These are phyloP conservation scores for Exophiala mesophila DNA, from an alignment of 2,329 filamentous ascomycete genomes.

Conservation along the genomic window DNA sequence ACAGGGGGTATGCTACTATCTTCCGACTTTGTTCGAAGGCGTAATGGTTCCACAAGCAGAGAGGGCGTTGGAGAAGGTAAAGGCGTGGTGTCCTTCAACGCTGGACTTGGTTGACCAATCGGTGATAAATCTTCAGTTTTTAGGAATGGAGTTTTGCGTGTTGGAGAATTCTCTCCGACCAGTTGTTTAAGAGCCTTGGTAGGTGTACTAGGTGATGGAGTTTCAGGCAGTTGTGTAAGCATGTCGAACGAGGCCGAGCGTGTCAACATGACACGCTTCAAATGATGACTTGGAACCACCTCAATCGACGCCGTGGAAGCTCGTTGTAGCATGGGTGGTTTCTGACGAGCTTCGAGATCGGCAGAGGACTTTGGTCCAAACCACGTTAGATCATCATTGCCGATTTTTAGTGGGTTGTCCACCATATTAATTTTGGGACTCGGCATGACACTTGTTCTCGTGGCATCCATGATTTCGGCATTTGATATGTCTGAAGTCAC, in stretches of 20 bases:
- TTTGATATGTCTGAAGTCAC: constrained; percentile 26
- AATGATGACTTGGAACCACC: constrained; percentile 24
- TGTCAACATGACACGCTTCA: constrained; percentile 21
- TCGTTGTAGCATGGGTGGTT: constrained; percentile 23
- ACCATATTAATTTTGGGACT: constrained; percentile 26
- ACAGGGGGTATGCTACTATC: not conserved
- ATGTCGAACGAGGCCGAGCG: constrained; percentile 23
- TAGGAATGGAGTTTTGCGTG: constrained; percentile 19
- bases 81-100: constrained; percentile 10
- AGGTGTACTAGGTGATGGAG: constrained; percentile 16
- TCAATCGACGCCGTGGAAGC: constrained; percentile 28
- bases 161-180: constrained; percentile 23
- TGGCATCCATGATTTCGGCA: constrained; percentile 28
- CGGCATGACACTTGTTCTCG: constrained; percentile 24
- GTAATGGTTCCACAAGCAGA: constrained; percentile 16
- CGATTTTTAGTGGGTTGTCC: constrained; percentile 21
- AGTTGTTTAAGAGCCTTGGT: constrained; percentile 24
- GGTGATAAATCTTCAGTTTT: constrained; percentile 24
- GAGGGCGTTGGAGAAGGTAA: constrained; percentile 19
- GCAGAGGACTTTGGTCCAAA: constrained; percentile 11
- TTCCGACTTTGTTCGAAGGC: constrained; percentile 7
- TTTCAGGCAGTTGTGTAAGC: constrained; percentile 21
- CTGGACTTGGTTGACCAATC: not conserved
- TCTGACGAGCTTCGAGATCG: constrained; percentile 10
- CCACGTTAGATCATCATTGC: constrained; percentile 19